Conservation (phyloP, 2,329 filamentous ascomycete species). For the Colletotrichum noveboracense region DNA sequence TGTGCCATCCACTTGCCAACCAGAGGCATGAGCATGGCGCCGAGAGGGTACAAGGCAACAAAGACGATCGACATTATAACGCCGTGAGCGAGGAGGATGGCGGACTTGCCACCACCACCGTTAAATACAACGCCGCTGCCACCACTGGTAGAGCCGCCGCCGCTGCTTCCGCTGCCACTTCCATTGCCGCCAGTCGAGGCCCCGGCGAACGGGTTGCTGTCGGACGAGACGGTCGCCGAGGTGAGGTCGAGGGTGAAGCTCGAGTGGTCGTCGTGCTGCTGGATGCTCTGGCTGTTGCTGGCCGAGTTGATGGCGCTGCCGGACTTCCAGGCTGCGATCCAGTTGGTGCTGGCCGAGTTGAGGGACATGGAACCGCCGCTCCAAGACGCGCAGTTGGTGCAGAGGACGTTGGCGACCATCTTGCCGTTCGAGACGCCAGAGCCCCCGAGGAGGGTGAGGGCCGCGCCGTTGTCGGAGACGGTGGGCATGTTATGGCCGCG, state of each 20-base stretch:
- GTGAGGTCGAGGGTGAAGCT: slow-evolving; percentile 55
- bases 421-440: slow-evolving; percentile 57
- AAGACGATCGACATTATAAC: slow-evolving; percentile 67
- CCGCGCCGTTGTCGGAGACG: slow-evolving; percentile 44
- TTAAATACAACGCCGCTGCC: slow-evolving; percentile 19
- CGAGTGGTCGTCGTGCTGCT: slow-evolving; percentile 49
- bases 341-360: slow-evolving; percentile 42
- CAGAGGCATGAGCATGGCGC: slow-evolving; percentile 64
- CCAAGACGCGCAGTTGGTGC: slow-evolving; percentile 58
- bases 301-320: slow-evolving; percentile 51
- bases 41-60: slow-evolving; percentile 63
- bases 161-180: slow-evolving; percentile 12
- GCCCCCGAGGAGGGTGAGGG: slow-evolving; percentile 60
- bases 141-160: slow-evolving; percentile 22
- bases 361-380: slow-evolving; percentile 46
- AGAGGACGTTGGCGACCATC: slow-evolving; percentile 66
- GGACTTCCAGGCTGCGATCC: slow-evolving; percentile 61
- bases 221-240: slow-evolving; percentile 47
- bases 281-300: slow-evolving; percentile 43
- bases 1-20: slow-evolving; percentile 64
- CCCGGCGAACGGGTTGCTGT: slow-evolving; percentile 59
- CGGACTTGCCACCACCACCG: slow-evolving; percentile 21
- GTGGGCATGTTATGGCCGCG: slow-evolving; percentile 52
- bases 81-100: slow-evolving; percentile 53
- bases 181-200: slow-evolving; percentile 19